These are phyloP conservation scores for Wickerhamiella qilinensis DNA, from an alignment of 805 yeast genomes.

Conservation along the genomic window DNA sequence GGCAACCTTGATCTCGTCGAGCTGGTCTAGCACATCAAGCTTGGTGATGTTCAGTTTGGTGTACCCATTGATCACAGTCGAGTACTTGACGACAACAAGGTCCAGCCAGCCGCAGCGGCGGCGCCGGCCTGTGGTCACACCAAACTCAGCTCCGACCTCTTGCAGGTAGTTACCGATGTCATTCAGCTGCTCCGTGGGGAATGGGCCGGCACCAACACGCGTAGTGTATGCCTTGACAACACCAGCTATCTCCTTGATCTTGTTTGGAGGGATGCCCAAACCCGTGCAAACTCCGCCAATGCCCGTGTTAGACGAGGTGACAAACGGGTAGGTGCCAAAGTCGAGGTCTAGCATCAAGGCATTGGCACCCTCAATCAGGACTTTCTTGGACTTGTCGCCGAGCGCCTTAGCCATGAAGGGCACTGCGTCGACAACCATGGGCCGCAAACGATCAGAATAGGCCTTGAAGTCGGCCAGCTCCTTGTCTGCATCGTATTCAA, in stretches of 20 bases:
- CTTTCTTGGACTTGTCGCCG: conserved; percentile 51
- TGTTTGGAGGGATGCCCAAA: conserved; percentile 83
- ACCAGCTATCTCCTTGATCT: conserved; percentile 71
- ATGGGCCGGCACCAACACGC: conserved; percentile 98
- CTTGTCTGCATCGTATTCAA: conserved; percentile 68
- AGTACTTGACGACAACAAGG: conserved; percentile 82
- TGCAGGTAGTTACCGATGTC: conserved; percentile 76
- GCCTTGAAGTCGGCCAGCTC: conserved; percentile 66
- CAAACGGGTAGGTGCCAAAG: conserved; percentile 96
- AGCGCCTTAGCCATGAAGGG: conserved; percentile 62
- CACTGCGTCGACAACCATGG: conserved; percentile 88
- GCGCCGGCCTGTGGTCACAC: conserved; percentile 98
- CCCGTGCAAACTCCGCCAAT: conserved; percentile 98
- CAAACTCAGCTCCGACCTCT: conserved; percentile 83
- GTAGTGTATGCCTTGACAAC: conserved; percentile 98
- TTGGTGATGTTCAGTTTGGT: conserved; percentile 88
- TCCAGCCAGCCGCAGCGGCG: conserved; percentile 99
- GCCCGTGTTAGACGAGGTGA: conserved; percentile 88
- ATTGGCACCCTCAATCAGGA: conserved; percentile 93
- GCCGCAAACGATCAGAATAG: conserved; percentile 58
- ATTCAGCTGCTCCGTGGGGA: conserved; percentile 94
- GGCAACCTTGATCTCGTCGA: conserved; percentile 78
- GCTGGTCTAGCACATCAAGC: conserved; percentile 83
- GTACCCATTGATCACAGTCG: conserved; percentile 85
- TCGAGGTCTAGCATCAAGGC: conserved; percentile 96